Conservation (phyloP, 176 grass and related monocot species). For the Areca catechu region DNA sequence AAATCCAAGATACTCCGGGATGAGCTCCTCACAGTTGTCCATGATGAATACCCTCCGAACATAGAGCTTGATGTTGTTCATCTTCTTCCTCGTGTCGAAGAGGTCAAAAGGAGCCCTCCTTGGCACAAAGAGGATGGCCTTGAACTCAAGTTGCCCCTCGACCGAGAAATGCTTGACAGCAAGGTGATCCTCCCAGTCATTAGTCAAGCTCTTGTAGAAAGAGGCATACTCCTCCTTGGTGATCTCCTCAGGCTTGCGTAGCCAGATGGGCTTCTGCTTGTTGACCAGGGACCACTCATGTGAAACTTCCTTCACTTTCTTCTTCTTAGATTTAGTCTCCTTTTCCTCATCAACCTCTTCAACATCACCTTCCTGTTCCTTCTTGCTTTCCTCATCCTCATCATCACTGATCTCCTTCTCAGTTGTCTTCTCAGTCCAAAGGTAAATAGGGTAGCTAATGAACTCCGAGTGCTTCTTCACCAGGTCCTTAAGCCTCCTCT, state of each 20-base stretch:
- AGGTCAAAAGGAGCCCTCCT: slow-evolving; percentile 10
- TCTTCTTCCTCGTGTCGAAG: slow-evolving; percentile 5
- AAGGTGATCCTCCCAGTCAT: slow-evolving; percentile 6
- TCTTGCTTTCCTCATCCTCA: slow-evolving; percentile 4
- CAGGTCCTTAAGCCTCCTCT: slow-evolving; percentile 13
- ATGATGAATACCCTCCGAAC: slow-evolving; percentile 11
- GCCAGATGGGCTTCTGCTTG: slow-evolving; percentile 16
- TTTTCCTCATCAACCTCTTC: slow-evolving; percentile 9
- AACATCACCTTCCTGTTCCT: slow-evolving; percentile 7
- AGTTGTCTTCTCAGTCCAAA: slow-evolving; percentile 5
- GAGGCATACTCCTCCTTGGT: slow-evolving; percentile 12
- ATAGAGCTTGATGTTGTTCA: slow-evolving; percentile 17
- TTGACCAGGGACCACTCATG: slow-evolving; percentile 2
- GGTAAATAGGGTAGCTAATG: slow-evolving; percentile 10
- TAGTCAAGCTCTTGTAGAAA: slow-evolving; percentile 11
- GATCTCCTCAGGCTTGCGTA: slow-evolving; percentile 10
- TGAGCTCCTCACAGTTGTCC: slow-evolving; percentile 12
- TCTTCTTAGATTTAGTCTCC: slow-evolving; percentile 8
- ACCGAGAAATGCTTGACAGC: slow-evolving; percentile 8
- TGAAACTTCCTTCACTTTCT: slow-evolving; percentile 11
- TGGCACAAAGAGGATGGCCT: slow-evolving; percentile 4
- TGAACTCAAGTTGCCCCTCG: slow-evolving; percentile 8
- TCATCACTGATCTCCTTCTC: slow-evolving; percentile 10
- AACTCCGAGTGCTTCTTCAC: slow-evolving; percentile 12
- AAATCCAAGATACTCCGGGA: slow-evolving; percentile 5